Conservation (phyloP, 225 moss, liverwort and hornwort species). For the Bryoerythrophyllum caledonicum region DNA sequence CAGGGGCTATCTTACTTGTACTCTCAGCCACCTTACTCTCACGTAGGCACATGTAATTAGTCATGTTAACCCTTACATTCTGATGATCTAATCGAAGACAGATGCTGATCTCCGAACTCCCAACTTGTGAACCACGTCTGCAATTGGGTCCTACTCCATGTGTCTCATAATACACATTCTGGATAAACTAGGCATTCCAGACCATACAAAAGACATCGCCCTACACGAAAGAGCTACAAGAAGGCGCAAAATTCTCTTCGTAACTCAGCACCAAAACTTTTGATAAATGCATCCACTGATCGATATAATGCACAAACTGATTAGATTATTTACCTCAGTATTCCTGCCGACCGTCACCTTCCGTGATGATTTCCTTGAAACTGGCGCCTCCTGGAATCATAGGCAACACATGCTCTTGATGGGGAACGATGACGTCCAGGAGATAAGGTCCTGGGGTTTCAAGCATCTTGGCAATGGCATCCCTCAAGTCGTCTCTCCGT, state of each 20-base stretch:
- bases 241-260: constrained; percentile 3
- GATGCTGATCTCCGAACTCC: constrained; percentile 21
- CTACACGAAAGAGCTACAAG: constrained; percentile 9
- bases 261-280: constrained; percentile 33
- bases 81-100: constrained; percentile 20
- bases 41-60: constrained; percentile 14
- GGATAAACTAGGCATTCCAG: constrained; percentile 6
- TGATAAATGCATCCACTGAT: constrained; percentile 17
- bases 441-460: constrained; percentile 90
- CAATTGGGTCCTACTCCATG: neutral
- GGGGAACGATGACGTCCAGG: constrained; percentile 82
- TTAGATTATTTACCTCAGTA: constrained; percentile 34
- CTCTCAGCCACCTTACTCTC: constrained; percentile 12
- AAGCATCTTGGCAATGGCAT: constrained; percentile 83
- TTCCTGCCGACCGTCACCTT: constrained; percentile 79
- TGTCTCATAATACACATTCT: constrained; percentile 26
- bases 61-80: constrained; percentile 15
- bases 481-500: constrained; percentile 64
- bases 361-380: constrained; percentile 93
- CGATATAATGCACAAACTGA: constrained; percentile 18
- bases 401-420: constrained; percentile 96
- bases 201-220: constrained; percentile 20
- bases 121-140: constrained; percentile 29
- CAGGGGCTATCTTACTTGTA: neutral
- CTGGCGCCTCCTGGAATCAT: constrained; percentile 97